Evolutionary conservation across 331 rosid species (phyloP).

Genomic region (Acacia concinna): DNA sequence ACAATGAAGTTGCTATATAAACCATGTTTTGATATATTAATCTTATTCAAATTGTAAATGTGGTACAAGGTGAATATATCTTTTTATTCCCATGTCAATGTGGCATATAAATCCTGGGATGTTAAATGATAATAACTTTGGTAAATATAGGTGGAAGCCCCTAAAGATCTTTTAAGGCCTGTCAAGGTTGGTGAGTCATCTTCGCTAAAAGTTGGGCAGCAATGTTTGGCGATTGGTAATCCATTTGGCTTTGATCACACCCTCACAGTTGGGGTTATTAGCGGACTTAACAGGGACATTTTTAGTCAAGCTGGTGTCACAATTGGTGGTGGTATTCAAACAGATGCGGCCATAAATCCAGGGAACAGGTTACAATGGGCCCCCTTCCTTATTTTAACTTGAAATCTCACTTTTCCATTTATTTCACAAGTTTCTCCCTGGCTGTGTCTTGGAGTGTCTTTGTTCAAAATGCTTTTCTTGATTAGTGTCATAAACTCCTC

Average conservation of each 20-base stretch:
- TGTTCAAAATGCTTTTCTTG: not conserved
- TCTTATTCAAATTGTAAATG: slow-evolving; percentile 14
- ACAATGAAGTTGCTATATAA: slow-evolving; percentile 11
- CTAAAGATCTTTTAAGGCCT: slow-evolving; percentile 74
- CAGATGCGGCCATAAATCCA: slow-evolving; percentile 96
- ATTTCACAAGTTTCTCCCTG: not conserved
- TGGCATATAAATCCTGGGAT: not conserved
- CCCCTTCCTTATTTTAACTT: slow-evolving; percentile 17
- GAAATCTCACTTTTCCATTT: slow-evolving; percentile 13
- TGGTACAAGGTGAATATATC: not conserved
- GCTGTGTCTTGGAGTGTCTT: not conserved
- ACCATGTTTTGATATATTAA: slow-evolving; percentile 10
- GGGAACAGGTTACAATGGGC: slow-evolving; percentile 70
- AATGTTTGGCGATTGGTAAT: slow-evolving; percentile 96
- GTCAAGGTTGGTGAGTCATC: slow-evolving; percentile 73
- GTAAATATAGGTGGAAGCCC: slow-evolving; percentile 73
- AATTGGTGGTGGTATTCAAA: slow-evolving; percentile 94
- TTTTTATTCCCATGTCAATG: not conserved
- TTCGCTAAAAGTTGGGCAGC: slow-evolving; percentile 86
- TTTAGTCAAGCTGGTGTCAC: slow-evolving; percentile 91
- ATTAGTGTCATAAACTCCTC: slow-evolving; percentile 18
- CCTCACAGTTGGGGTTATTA: slow-evolving; percentile 88
- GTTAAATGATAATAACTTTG: slow-evolving; percentile 17
- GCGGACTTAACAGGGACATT: slow-evolving; percentile 92
- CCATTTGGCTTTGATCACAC: slow-evolving; percentile 99